phyloP scores from a whole-genome alignment of 257 asterid genomes.

The Solanum medicagineum region DNA sequence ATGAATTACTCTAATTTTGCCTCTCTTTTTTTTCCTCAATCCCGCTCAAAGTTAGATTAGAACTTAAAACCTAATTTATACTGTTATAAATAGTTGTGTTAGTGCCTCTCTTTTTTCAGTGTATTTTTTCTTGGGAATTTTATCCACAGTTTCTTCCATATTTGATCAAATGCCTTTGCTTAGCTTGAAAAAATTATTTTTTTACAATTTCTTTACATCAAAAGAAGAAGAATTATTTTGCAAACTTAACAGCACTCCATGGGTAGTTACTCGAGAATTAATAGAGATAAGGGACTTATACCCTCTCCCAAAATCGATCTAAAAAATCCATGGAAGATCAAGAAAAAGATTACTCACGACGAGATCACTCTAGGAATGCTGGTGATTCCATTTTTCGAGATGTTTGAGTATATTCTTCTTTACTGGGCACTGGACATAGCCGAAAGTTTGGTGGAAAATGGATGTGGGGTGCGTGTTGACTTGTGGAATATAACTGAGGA shows the following conservation, averaged over 20 bases:
- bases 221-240: background rate
- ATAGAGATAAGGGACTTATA: background rate
- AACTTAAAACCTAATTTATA: no score
- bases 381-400: background rate
- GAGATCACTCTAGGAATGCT: background rate
- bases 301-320: conserved; percentile 14
- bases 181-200: conserved; percentile 17
- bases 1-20: no score
- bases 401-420: conserved; percentile 19
- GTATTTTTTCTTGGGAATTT: no score
- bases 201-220: conserved; percentile 22
- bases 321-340: conserved; percentile 35
- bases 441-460: conserved; percentile 4
- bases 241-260: background rate
- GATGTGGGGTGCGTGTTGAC: conserved; percentile 14
- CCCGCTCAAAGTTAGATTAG: no score
- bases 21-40: no score
- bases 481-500: conserved; percentile 34
- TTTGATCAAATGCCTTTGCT: background rate
- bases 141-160: background rate
- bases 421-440: conserved; percentile 9
- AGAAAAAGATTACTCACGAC: conserved; percentile 1
- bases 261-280: background rate
- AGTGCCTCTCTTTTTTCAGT: no score
- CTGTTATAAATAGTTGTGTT: no score